Percentiles rank a stretch among this genome's conserved stretches.
Conservation (phyloP, 208 protist species). For the Vickermania spadyakhi region DNA sequence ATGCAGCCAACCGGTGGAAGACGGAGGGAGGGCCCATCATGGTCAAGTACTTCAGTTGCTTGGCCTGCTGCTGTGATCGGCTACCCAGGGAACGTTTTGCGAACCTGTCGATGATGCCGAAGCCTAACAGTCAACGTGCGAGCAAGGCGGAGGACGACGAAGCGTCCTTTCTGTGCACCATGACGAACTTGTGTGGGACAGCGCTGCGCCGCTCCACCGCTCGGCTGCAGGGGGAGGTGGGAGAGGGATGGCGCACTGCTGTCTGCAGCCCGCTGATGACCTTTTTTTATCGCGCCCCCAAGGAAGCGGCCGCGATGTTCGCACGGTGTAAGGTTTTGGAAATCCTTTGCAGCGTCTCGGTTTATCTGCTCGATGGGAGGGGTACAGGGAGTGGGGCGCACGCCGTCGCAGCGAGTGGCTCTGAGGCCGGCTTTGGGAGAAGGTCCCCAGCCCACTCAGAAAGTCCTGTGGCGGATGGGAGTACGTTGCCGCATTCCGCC, state of each 20-base stretch:
- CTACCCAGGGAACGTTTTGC: neutral
- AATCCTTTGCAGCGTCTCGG: constrained; percentile 6
- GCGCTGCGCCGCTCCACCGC: neutral
- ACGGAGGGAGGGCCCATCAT: neutral
- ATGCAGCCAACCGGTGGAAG: neutral
- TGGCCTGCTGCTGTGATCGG: neutral
- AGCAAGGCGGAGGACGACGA: neutral
- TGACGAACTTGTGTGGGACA: neutral
- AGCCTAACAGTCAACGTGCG: no score
- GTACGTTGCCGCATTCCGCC: no score
- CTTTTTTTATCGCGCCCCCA: constrained; percentile 11
- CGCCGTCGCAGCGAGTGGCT: constrained; percentile 1
- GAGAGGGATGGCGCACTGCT: constrained; percentile 7
- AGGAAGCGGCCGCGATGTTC: constrained; percentile 10
- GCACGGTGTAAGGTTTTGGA: constrained; percentile 11
- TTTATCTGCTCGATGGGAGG: neutral
- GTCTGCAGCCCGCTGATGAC: constrained; percentile 11
- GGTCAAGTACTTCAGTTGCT: constrained; percentile 1
- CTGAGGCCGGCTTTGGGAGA: no score
- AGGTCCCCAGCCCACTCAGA: no score
- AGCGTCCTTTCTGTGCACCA: neutral
- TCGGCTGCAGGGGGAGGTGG: neutral
- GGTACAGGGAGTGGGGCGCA: neutral
- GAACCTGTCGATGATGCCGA: no score
- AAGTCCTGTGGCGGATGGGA: no score